phyloP scores from a whole-genome alignment of 78 protist genomes.

The Pigoraptor vietnamica region DNA sequence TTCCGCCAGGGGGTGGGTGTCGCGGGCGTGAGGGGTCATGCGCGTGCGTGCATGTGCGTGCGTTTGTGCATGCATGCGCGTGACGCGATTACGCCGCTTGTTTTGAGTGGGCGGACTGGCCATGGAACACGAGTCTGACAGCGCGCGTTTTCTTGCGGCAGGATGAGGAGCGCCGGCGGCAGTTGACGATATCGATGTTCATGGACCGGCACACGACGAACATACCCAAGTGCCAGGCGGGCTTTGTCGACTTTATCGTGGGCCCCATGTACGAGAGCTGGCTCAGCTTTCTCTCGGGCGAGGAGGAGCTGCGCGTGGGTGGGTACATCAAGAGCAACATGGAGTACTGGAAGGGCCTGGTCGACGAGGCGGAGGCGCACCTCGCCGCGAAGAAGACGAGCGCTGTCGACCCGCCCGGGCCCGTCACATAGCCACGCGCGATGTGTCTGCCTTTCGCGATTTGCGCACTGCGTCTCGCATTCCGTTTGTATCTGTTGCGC shows the following conservation, averaged over 20 bases:
- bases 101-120: background rate
- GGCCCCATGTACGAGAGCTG: background rate
- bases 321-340: background rate
- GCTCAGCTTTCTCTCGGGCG: background rate
- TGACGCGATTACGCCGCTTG: background rate
- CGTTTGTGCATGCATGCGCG: background rate
- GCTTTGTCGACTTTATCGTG: background rate
- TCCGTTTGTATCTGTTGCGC: too few relatives aligned
- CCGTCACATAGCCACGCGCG: too few relatives aligned
- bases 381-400: background rate
- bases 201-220: conserved; percentile 1
- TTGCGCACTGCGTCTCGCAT: too few relatives aligned
- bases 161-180: background rate
- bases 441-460: too few relatives aligned
- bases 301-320: background rate
- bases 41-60: background rate
- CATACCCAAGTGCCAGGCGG: background rate
- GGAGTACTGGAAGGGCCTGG: background rate
- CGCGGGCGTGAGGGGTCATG: background rate
- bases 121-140: too few relatives aligned
- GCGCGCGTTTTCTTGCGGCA: background rate
- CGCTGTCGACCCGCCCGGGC: background rate
- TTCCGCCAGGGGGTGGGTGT: background rate
- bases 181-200: background rate
- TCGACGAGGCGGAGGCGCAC: background rate